Evolutionary conservation across 106 monocot genomes (phyloP).

Genomic region (Iris macrosiphon): DNA sequence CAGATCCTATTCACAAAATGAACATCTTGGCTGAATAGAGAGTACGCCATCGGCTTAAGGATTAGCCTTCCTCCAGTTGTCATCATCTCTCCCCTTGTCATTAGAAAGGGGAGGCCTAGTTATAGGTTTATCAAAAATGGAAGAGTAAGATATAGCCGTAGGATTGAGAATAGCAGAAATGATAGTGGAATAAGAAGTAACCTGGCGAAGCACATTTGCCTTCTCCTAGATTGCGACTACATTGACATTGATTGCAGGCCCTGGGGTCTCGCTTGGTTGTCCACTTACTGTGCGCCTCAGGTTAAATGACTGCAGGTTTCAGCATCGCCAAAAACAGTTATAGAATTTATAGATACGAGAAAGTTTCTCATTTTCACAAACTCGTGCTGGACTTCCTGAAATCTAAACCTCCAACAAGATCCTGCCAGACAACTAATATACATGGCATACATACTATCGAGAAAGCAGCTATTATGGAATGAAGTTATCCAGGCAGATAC

Average conservation of each 20-base stretch:
- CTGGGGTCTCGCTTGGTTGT: not conserved
- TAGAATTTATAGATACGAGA: too few relatives aligned
- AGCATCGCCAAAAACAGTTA: not conserved
- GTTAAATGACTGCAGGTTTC: constrained; percentile 8
- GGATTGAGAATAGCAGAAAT: not conserved
- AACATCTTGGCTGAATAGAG: too few relatives aligned
- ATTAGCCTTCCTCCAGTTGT: not conserved
- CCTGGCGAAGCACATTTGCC: constrained; percentile 10
- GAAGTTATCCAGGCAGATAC: too few relatives aligned
- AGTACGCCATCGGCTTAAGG: not conserved
- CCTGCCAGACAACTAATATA: too few relatives aligned
- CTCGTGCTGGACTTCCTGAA: too few relatives aligned
- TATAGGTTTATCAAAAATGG: not conserved
- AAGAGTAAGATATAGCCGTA: not conserved
- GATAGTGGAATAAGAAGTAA: not conserved
- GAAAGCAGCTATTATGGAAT: too few relatives aligned
- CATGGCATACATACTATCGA: too few relatives aligned
- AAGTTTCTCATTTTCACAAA: too few relatives aligned
- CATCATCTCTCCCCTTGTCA: constrained; percentile 3
- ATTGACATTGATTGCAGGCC: not conserved
- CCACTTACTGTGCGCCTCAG: not conserved
- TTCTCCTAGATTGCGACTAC: constrained; percentile 11
- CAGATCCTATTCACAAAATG: constrained; percentile 4
- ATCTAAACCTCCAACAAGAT: too few relatives aligned
- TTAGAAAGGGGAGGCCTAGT: constrained; percentile 1